Evolutionary conservation across 2,329 filamentous ascomycete species (phyloP), one percentile per base, ranked within the genome.

Genomic region (Botrytis paeoniae): DNA sequence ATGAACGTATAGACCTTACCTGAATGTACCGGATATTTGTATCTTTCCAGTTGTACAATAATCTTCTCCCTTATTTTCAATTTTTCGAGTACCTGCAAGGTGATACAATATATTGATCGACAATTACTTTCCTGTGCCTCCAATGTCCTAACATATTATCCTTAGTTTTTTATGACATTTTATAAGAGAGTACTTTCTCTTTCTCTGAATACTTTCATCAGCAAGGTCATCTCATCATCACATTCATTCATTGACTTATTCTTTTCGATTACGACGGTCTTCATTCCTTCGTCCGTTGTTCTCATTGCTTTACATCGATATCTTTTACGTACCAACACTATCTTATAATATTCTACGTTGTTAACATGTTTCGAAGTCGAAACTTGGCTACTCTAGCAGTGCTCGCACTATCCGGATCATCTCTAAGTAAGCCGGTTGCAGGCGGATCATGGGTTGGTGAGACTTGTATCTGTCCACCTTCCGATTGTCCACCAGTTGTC

Each of bases 71-170:
- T 48, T 57, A 57, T 41, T 25, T 48, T 43, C 68, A 35, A 35
- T 61, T n/a, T 45, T 20, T 37, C 2, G 20, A 48, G 25, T 43
- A 71, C 43, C 74, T 75, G 74, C 72, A 75, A 75, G 72, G 74
- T 69, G 45, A 43, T 39, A 25, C 60, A 68, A 74, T 74, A 74
- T 68, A 75, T 72, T 45, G 60, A 54, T n/a, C 16, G 25, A 48
- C 14, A 29, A 41, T 22, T 29, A 35, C 39, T 60, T 32, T n/a
- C 7, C 6, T 20, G 8, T 32, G 4, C 29, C 32, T 32, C 37
- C 37, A 10, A 32, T 10, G 9, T 32, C 37, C 37, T 32, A 22
- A 41, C 35, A 57, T 20, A 25, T 25, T 29, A 54, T 35, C 48
- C 48, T 68, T 57, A 25, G 4, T 68, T 3, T 41, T n/a, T 18